A percentile compares a stretch with the other conserved stretches of the same genome.
Evolutionary conservation across 345 rosid genomes (phyloP).

Genomic region (Syzygium jambos): DNA sequence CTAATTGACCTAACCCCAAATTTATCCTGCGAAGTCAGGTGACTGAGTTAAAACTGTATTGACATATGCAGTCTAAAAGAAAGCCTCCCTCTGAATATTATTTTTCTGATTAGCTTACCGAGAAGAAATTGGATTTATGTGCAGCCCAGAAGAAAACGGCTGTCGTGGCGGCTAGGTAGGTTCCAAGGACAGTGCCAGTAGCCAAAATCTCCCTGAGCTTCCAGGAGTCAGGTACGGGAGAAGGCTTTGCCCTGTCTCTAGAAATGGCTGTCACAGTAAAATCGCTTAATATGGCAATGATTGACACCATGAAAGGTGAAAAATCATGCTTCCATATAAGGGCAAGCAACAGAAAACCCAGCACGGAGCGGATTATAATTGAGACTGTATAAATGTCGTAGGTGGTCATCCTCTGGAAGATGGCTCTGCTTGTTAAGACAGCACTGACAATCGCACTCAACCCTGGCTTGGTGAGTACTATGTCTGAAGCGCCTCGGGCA

Average conservation of each 20-base stretch:
- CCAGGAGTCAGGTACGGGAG: conserved; percentile 81
- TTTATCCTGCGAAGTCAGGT: conserved; percentile 26
- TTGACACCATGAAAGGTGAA: conserved; percentile 90
- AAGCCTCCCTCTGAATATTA: not conserved
- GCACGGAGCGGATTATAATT: conserved; percentile 71
- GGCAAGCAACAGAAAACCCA: conserved; percentile 77
- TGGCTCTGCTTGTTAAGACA: conserved; percentile 82
- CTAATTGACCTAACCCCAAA: conserved; percentile 60
- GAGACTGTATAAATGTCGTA: conserved; percentile 95
- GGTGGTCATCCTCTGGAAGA: conserved; percentile 93
- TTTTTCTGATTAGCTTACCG: conserved; percentile 29
- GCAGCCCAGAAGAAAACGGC: conserved; percentile 78
- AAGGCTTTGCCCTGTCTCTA: conserved; percentile 73
- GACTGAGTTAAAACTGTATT: not conserved
- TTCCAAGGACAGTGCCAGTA: conserved; percentile 69
- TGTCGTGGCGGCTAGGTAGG: conserved; percentile 79
- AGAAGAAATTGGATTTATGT: conserved; percentile 53
- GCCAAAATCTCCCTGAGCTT: conserved; percentile 82
- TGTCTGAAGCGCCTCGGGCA: too few relatives aligned
- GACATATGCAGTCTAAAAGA: too few relatives aligned
- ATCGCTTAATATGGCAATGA: conserved; percentile 76
- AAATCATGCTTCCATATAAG: conserved; percentile 89
- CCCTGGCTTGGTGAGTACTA: conserved; percentile 90
- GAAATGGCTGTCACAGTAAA: conserved; percentile 79
- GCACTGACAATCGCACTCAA: conserved; percentile 89